Evolutionary conservation across 2,329 filamentous ascomycete species (phyloP).

Genomic region (Endothia cerciana): DNA sequence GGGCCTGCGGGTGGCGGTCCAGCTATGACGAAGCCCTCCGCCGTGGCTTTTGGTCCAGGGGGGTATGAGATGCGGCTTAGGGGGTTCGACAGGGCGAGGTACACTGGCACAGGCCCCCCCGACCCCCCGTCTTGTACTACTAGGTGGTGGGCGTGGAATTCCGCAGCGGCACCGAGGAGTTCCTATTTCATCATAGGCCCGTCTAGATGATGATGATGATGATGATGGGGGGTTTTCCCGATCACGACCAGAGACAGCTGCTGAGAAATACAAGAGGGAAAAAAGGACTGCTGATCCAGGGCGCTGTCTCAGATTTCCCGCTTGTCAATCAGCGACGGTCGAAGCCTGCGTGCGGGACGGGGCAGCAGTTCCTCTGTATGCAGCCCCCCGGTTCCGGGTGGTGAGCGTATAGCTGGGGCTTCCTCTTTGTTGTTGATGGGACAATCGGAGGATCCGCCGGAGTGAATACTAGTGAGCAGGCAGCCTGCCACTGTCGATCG

Average conservation of each 20-base stretch:
- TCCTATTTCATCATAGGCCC: slow-evolving; percentile 8
- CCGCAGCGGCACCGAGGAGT: background rate
- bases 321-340: background rate
- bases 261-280: background rate
- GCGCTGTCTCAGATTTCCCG: background rate
- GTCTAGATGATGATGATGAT: background rate
- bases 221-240: background rate
- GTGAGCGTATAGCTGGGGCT: no score
- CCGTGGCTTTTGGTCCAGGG: background rate
- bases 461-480: background rate
- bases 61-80: background rate
- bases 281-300: background rate
- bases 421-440: background rate
- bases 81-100: background rate
- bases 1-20: slow-evolving; percentile 15
- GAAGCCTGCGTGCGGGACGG: background rate
- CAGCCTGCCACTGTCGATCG: background rate
- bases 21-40: slow-evolving; percentile 25
- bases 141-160: background rate
- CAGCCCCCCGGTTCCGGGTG: background rate
- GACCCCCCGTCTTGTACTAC: background rate
- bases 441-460: background rate
- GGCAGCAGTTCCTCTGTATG: background rate
- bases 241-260: background rate
- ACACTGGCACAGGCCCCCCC: background rate